Evolutionary conservation across 1,284 basidiomycete species (phyloP).

Genomic region (Tetrapyrgos nigripes): DNA sequence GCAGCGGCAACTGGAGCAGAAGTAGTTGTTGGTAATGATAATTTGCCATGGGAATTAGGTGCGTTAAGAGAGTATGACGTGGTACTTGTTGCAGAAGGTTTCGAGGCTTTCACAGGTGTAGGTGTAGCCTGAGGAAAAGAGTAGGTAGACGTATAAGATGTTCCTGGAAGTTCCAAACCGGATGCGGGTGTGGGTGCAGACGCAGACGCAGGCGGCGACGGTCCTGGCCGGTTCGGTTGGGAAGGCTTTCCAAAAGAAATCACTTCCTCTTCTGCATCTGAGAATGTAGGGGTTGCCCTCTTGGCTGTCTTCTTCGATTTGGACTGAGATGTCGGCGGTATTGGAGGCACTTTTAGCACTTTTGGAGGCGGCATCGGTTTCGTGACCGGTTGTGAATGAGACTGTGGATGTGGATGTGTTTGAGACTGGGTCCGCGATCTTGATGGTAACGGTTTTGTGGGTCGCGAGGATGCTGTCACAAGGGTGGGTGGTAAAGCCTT

Average conservation of each 20-base stretch:
- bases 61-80: constrained; percentile 19
- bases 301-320: constrained; percentile 11
- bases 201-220: constrained; percentile 36
- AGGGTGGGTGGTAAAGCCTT: constrained; percentile 11
- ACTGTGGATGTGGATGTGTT: not conserved
- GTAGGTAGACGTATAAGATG: constrained; percentile 1
- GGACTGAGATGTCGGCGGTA: not conserved
- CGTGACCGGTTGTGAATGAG: not conserved
- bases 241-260: constrained; percentile 24
- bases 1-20: constrained; percentile 21
- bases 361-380: not conserved
- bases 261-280: constrained; percentile 35
- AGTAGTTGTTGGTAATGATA: constrained; percentile 9
- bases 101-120: not conserved
- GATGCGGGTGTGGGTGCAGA: constrained; percentile 20
- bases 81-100: constrained; percentile 8
- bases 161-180: constrained; percentile 20
- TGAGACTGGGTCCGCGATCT: not conserved
- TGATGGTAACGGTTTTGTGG: constrained; percentile 2
- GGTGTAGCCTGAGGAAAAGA: constrained; percentile 9
- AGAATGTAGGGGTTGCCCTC: constrained; percentile 18
- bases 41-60: not conserved
- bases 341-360: not conserved
- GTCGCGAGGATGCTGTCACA: not conserved
- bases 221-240: constrained; percentile 45